Evolutionary conservation across 768 basidiomycete genomes (phyloP), one percentile per base, ranked within the genome.

Genomic region (Mrakia hoshinonis): DNA sequence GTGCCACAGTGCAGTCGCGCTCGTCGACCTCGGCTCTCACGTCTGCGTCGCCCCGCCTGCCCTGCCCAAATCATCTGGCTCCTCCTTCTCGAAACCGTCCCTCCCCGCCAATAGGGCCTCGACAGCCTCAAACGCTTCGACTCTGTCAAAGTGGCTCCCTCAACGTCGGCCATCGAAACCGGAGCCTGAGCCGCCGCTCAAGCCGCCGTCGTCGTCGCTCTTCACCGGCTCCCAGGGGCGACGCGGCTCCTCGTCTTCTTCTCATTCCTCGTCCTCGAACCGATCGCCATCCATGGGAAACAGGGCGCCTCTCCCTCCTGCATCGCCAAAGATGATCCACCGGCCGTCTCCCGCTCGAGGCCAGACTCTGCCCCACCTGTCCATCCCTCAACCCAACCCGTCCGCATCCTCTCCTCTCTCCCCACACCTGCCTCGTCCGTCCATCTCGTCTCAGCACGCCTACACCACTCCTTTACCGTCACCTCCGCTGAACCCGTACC

Each of bases 21-120:
- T 70, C 11, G 18, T 63, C 11, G 69, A 70, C 7, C 69, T 70
- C 13, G 69, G 69, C 6, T 29, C 36, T n/a, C 69, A 70, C 52
- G 49, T 70, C 61, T 70, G 69, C 36, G 24, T 54, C 24, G 26
- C 55, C 24, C 43, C 39, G 2, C 46, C 43, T 18, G 10, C 64
- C 22, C 43, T 22, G 22, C 29, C 22, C n/a, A 15, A 34, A 5
- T 15, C 61, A 5, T 38, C 43, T 11, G 10, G 47, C 18, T 24
- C 47, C 6, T 52, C 55, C n/a, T 29, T 18, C 18, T 4, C 13
- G 6, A 3, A 31, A 2, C 24, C 3, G 4, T 15, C 62, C 48
- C 34, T 20, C 58, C 29, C 55, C 55, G 29, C 55, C 47, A 47
- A 65, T 15, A 48, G 48, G 49, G 29, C 54, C 49, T 38, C 49